These are phyloP conservation scores for Curvularia spicifera DNA, from an alignment of 2,329 filamentous ascomycete genomes.

Conservation along the genomic window DNA sequence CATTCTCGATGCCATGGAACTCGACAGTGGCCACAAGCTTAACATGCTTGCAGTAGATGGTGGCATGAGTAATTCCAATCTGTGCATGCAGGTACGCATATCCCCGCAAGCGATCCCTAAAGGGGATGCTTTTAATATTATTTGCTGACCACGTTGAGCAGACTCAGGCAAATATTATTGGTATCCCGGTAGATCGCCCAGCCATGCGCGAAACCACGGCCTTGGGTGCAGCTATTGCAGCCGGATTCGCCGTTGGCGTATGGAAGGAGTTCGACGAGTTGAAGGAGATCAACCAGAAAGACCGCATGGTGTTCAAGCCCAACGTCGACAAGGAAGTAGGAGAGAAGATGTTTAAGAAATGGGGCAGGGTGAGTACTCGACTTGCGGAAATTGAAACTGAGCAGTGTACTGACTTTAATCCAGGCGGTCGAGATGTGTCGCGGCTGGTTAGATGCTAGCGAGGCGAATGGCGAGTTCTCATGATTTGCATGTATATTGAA, in stretches of 20 bases:
- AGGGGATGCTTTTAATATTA: neutral
- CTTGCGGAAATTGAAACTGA: neutral
- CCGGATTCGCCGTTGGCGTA: conserved; percentile 80
- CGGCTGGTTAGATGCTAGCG: conserved; percentile 67
- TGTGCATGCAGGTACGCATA: conserved; percentile 74
- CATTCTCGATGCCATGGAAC: conserved; percentile 89
- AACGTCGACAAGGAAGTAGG: conserved; percentile 66
- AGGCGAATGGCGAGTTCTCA: conserved; percentile 44
- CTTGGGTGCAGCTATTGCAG: conserved; percentile 85
- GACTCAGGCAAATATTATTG: conserved; percentile 85
- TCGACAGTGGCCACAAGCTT: conserved; percentile 78
- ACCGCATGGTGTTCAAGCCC: conserved; percentile 73
- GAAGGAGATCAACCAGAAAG: conserved; percentile 72
- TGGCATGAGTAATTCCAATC: conserved; percentile 85
- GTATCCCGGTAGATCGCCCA: conserved; percentile 82
- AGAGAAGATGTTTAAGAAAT: conserved; percentile 69
- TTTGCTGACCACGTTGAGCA: conserved; percentile 29
- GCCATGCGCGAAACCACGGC: conserved; percentile 91
- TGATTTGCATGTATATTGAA: conserved; percentile 33
- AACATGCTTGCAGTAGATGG: conserved; percentile 82
- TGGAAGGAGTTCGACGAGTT: conserved; percentile 80
- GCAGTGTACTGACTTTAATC: conserved; percentile 12
- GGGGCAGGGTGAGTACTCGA: conserved; percentile 61
- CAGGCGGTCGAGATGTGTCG: conserved; percentile 76
- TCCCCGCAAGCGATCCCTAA: neutral